Evolutionary conservation across 495 filamentous ascomycete species (phyloP), one percentile per base, ranked within the genome.

Genomic region (Pseudomonodictys pantanalensis): DNA sequence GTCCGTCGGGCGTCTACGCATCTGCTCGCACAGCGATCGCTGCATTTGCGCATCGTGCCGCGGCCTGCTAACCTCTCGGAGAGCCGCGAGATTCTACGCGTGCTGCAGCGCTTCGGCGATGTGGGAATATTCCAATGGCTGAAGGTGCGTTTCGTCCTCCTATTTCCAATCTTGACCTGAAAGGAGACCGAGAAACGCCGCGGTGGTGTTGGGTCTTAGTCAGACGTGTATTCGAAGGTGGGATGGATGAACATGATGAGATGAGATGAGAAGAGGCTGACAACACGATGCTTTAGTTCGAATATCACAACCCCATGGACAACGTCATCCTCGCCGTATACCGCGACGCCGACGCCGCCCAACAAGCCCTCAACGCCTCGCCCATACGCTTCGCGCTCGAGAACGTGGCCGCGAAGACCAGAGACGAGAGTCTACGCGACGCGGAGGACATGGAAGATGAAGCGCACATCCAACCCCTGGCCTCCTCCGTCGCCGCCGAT

Each of bases 111-210:
- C 67, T 88, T 87, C 71, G 90, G 89, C 50, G 82, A 90, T 48
- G 81, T 97, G 8, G 80, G 83, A 22, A 83, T 84, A 60, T 97
- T 90, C 75, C 83, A 85, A 70, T 84, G 81, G 64, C 74, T 90
- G 18, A 79, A 81, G 65, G 89, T 91, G 75, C 20, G 72, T 68
- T 9, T 39, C 44, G 52, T 48, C 59, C 33, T 22, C n/a, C n/a
- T n/a, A 15, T 17, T 25, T 22, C 4, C 32, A 24, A 32, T 39
- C 20, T 20, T 41, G 46, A n/a, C n/a, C n/a, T n/a, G n/a, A n/a
- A n/a, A n/a, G n/a, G n/a, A n/a, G n/a, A n/a, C n/a, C n/a, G n/a
- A n/a, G n/a, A n/a, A n/a, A n/a, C n/a, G n/a, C n/a, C n/a, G n/a
- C n/a, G n/a, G n/a, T n/a, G n/a, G n/a, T n/a, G n/a, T n/a, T n/a